Evolutionary conservation across 805 yeast genomes (phyloP), one percentile per base, ranked within the genome.

Genomic region (Saccharomyces jurei): DNA sequence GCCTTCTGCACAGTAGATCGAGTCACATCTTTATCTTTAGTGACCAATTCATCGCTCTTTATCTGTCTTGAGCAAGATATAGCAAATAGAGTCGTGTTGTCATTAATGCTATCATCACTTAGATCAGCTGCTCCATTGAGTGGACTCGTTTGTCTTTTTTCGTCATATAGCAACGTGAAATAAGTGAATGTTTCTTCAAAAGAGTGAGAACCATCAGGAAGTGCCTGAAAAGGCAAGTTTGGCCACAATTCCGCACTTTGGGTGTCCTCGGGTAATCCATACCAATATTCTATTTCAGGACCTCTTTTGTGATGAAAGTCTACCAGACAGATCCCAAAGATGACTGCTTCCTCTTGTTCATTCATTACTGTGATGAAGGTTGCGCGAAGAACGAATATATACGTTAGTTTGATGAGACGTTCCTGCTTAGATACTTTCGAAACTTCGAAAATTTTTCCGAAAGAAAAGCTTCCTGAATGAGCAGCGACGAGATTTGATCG

Each of bases 171-270:
- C 48, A 92, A 73, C 26, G 96, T 91, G 71, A 92, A 92, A 66
- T 89, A 89, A 26, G 96, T 85, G 65, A 91, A 89, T 0, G 96
- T 90, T 69, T 94, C 98, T 66, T 90, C 96, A 66, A 84, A 92
- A 25, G 91, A 77, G 68, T 94, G 99, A 2, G 95, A 85, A 4
- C 98, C 98, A 71, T 94, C 99, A 0, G 99, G 98, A 25, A 94
- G 73, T 1, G 97, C 96, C 67, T 91, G 97, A 65, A 94, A 94
- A 2, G 99, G 95, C 46, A 94, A 71, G 63, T 85, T 83, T 10
- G 94, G 90, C 91, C 97, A 94, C 21, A 86, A 71, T 2, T 71
- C 63, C 5, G 57, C 48, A 0, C 77, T 65, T 36, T 64, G 57
- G 14, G 69, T 62, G 28, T 65, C 66, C 46, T 72, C 70, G 1